Base-by-base conservation (phyloP, 192 early-diverging fungal genomes). In the Backusella sp. region DNA sequence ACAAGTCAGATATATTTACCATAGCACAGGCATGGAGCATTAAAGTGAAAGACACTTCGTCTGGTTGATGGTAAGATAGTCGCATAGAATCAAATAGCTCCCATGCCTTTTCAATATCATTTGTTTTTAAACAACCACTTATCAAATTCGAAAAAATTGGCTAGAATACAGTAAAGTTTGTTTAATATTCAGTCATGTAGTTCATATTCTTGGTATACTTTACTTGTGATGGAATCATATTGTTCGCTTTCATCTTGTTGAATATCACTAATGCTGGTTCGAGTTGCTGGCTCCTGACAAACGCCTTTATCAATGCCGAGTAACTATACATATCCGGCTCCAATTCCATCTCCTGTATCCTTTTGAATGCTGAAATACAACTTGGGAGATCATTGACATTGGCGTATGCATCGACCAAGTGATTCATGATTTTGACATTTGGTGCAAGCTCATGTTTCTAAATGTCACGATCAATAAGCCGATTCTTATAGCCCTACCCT, bases 21-120 rank as follows among this genome's bases (percentile, higher is more conserved):
- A 92, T 89, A 7, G 95, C 91, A 76, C 96, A 98, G 1, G 96
- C 94, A 74, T 93, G 90, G 42, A 99, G 94, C 96, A 99, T 98
- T 30, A 96, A 81, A 21, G 88, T 91, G 75, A 94, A 99, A 6
- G 90, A 88, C 0, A 90, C 87, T 67, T 92, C 90, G 76, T 96
- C 93, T 0, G 97, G 95, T 66, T 89, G 82, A 36, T 90, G 88
- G 28, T 92, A 88, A 66, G 94, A 91, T 21, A 86, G 83, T 66
- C 93, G 89, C 91, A 97, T 90, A 74, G 94, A 87, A 76, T 97
- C 91, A 86, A 97, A 99, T 26, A 93, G 90, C 37, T 86, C 87
- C 97, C 97, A 99, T 23, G 96, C 96, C 0, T 92, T 91, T 23
- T 89, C 77, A 26, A 92, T 83, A 68, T 98, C 88, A 23, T 85